Base-by-base conservation (phyloP, 345 rosid species). In the Eucalyptus cladocalyx region DNA sequence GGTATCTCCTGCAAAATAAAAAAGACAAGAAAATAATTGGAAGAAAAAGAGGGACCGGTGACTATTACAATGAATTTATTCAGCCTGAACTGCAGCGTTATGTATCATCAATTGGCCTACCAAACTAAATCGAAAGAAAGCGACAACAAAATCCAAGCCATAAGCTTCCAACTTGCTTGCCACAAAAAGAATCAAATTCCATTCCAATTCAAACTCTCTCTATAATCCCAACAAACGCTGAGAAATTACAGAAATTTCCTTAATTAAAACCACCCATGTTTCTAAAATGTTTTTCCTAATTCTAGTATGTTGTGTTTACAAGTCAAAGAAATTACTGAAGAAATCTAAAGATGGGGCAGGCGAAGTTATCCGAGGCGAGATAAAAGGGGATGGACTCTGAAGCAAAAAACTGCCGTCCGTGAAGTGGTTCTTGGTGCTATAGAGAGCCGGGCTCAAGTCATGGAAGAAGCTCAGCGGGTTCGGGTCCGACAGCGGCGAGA, bases 311-410 rank as follows among this genome's bases (percentile, higher is more conserved):
- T 21, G 83, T 76, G 45, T 94, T 94, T 89, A 95, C 76, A 91
- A 93, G 90, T 96, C 95, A 89, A 95, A 96, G 42, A 95, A 92
- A 89, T 95, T 93, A 89, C 93, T 97, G 96, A 95, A 95, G 72
- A 93, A 89, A 91, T 96, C 98, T 72, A 92, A 83, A 26, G 98
- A 90, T 53, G 94, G 92, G 76, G 92, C 87, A 12, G 96, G 94
- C 51, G 94, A 92, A 53, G 90, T n/a, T 13, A 90, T 40, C 50
- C 62, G 88, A 62, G 96, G 97, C 13, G 94, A 93, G 86, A 93
- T 85, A 54, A 91, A 92, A 88, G 50, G 91, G 65, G 93, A 88
- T 88, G 99, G 98, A 89, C 97, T 97, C 7, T 94, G 92, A 92
- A 96, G 42, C 80, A 80, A 92, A 92, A 94, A 91, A 86, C 92